A percentile compares a stretch with the other conserved stretches of the same genome.
Evolutionary conservation across 225 moss, liverwort and hornwort species (phyloP).

Genomic region (Polytrichum commune): DNA sequence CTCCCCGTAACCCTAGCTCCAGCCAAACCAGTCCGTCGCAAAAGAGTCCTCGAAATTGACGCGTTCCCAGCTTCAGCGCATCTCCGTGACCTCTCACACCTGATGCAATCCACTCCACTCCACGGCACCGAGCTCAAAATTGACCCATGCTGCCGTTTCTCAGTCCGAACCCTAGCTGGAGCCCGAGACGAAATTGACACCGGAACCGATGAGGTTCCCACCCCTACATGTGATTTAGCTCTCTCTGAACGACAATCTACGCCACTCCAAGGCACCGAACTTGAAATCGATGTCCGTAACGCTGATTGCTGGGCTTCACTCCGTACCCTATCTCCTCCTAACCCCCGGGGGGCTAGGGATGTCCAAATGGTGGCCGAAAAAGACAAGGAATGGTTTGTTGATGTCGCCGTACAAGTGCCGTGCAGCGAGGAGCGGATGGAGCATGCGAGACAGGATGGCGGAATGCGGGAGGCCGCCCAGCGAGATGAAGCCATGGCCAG

Average conservation of each 20-base stretch:
- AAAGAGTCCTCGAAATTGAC: too few species aligned
- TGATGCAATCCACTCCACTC: neutral
- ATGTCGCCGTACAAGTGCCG: conserved; percentile 1
- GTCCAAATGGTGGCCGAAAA: conserved; percentile 18
- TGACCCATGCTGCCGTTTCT: neutral
- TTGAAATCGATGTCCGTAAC: neutral
- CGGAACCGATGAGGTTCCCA: neutral
- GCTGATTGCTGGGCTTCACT: neutral
- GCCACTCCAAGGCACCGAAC: neutral
- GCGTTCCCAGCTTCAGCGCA: too few species aligned
- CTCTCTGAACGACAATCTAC: neutral
- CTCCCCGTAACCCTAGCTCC: neutral
- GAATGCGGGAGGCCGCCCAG: conserved; percentile 43
- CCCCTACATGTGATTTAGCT: neutral
- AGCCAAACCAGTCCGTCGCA: neutral
- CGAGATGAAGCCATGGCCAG: conserved; percentile 48
- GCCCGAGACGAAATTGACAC: neutral
- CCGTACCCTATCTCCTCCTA: conserved; percentile 15
- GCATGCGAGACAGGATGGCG: conserved; percentile 10
- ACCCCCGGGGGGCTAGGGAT: neutral
- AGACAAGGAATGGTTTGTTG: conserved; percentile 6
- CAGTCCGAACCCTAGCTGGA: neutral
- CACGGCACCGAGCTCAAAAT: neutral
- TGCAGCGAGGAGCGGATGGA: neutral
- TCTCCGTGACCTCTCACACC: neutral